Base-by-base conservation (phyloP, 2,329 filamentous ascomycete genomes). In the Alternaria metachromatica region DNA sequence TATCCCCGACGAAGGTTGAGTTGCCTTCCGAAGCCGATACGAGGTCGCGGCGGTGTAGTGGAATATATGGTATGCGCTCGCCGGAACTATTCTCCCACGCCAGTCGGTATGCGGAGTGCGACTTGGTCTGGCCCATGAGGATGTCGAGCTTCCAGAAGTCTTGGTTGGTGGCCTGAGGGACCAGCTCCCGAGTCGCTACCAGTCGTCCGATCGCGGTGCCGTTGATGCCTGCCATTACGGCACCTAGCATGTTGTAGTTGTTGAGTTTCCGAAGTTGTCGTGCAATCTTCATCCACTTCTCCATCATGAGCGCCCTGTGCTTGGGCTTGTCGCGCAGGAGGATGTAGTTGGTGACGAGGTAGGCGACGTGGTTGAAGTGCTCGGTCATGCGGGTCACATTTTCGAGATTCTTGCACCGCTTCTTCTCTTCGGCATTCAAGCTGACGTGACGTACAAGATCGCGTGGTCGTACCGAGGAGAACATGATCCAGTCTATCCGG, bases 401-500 rank as follows among this genome's bases (percentile, higher is more conserved):
- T 64, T 90, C 89, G 71, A 97, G 84, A 72, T 89, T 91, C 76
- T 88, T 90, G 78, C 90, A 93, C 72, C 89, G 90, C 74, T 92
- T 90, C 79, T 92, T 92, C 63, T 92, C 87, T 46, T 89, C 85
- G 1, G 86, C 76, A 0, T 90, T 88, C 50, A 97, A 83, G 74
- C 90, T 96, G 68, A 97, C 94, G 76, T 97, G 92, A 5, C 96
- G 91, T 45, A 98, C 91, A 53, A 98, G 89, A 80, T 99, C 96
- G 62, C 96, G 92, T 59, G 97, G 92, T 25, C 93, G 90, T 65
- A 98, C 97, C 1, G 94, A 94, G 56, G 92, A 96, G 80, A 97
- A 98, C 91, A 98, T 96, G 79, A 96, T 90, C 95, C 95, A 98
- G 81, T 99, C 96, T 59, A 99, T 97, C 64, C 95, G 87, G 5